Evolutionary conservation across 192 early-diverging fungal genomes (phyloP).

Genomic region (Backusella mclennaniae): DNA sequence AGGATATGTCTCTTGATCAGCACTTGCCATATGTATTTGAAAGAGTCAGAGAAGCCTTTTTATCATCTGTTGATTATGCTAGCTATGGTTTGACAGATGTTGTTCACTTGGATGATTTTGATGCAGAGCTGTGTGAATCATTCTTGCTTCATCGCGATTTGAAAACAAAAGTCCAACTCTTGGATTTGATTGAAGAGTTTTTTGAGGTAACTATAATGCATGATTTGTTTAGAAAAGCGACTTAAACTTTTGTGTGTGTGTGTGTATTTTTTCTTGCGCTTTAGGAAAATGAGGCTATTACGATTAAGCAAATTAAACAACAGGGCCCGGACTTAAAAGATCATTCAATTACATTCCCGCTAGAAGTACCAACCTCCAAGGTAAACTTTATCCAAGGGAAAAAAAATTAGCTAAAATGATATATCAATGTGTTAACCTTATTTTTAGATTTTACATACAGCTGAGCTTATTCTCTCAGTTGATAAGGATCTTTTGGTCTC

Average conservation of each 20-base stretch:
- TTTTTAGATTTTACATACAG: constrained; percentile 48
- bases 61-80: constrained; percentile 53
- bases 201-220: constrained; percentile 42
- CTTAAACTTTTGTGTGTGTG: not conserved
- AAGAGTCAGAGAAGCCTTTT: constrained; percentile 46
- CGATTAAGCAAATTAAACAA: constrained; percentile 40
- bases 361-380: constrained; percentile 46
- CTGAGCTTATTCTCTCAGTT: constrained; percentile 45
- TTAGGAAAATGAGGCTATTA: constrained; percentile 42
- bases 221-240: not conserved
- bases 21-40: constrained; percentile 44
- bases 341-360: constrained; percentile 35
- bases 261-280: constrained; percentile 3
- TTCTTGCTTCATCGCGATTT: constrained; percentile 49
- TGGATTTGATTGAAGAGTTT: constrained; percentile 51
- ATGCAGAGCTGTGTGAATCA: constrained; percentile 44
- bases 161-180: constrained; percentile 48
- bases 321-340: constrained; percentile 5
- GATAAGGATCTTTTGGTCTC: constrained; percentile 47
- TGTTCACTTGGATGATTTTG: constrained; percentile 53
- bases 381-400: constrained; percentile 14
- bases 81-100: constrained; percentile 59
- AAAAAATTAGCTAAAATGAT: constrained; percentile 1
- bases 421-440: not conserved
- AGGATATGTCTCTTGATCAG: constrained; percentile 45